These are phyloP conservation scores for Colletotrichum acutatum DNA, from an alignment of 2,329 filamentous ascomycete species.

Conservation along the genomic window DNA sequence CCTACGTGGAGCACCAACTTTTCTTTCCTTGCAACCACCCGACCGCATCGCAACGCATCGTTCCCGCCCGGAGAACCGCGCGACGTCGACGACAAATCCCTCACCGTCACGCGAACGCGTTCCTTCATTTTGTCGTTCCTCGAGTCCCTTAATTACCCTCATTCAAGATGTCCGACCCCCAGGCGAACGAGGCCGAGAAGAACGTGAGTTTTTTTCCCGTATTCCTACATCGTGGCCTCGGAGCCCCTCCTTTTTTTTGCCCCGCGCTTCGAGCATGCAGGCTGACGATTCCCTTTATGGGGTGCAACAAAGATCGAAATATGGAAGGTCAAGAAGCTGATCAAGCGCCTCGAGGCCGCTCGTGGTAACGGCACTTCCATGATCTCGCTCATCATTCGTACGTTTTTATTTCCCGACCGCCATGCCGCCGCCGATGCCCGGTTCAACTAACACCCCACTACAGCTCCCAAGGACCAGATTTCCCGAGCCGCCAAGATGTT, in stretches of 20 bases:
- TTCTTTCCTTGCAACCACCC: conserved; percentile 31
- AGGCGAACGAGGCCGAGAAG: conserved; percentile 96
- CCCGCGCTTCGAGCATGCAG: conserved; percentile 33
- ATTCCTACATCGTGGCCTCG: conserved; percentile 16
- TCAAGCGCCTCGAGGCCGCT: conserved; percentile 97
- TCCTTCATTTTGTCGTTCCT: conserved; percentile 30
- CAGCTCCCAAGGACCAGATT: conserved; percentile 97
- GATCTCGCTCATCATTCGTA: conserved; percentile 99
- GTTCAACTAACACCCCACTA: conserved; percentile 37
- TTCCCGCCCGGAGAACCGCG: conserved; percentile 30
- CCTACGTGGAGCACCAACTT: conserved; percentile 32
- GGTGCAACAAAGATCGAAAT: conserved; percentile 69
- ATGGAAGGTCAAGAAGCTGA: conserved; percentile 99
- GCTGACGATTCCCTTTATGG: conserved; percentile 34
- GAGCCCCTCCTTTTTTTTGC: conserved; percentile 33
- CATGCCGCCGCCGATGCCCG: neutral
- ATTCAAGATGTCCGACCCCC: conserved; percentile 84
- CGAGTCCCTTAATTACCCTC: conserved; percentile 34
- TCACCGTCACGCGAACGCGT: conserved; percentile 33
- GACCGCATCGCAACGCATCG: conserved; percentile 32
- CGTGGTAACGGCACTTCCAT: conserved; percentile 99
- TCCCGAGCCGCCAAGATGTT: conserved; percentile 98
- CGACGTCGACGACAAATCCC: conserved; percentile 28
- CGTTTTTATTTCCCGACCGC: conserved; percentile 36
- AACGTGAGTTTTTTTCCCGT: conserved; percentile 67